Conservation (phyloP, 2,329 filamentous ascomycete species). For the Neurospora crassa region DNA sequence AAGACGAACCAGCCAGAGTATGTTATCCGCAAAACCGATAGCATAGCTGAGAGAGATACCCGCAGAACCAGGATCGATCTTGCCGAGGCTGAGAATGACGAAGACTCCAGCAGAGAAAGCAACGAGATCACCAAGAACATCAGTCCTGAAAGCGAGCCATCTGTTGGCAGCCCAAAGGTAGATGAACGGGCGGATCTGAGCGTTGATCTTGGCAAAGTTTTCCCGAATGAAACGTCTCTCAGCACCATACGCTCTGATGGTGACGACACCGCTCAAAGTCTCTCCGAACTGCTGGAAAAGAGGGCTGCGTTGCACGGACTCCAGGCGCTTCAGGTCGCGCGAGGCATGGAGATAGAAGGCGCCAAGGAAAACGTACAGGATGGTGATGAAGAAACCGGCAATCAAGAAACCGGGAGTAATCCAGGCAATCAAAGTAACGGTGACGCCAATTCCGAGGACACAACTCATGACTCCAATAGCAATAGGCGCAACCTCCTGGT, state of each 20-base stretch:
- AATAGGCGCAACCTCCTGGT: slow-evolving; percentile 90
- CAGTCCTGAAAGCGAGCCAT: slow-evolving; percentile 90
- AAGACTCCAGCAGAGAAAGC: slow-evolving; percentile 91
- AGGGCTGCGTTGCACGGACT: slow-evolving; percentile 88
- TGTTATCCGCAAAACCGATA: slow-evolving; percentile 92
- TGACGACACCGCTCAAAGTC: slow-evolving; percentile 88
- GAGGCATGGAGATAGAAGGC: slow-evolving; percentile 85
- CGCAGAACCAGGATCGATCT: slow-evolving; percentile 80
- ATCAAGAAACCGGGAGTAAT: slow-evolving; percentile 90
- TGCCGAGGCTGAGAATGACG: slow-evolving; percentile 72
- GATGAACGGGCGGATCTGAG: slow-evolving; percentile 86
- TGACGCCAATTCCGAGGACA: slow-evolving; percentile 63
- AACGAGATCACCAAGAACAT: slow-evolving; percentile 81
- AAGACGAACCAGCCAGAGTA: slow-evolving; percentile 89
- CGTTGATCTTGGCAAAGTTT: slow-evolving; percentile 80
- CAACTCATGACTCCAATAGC: slow-evolving; percentile 69
- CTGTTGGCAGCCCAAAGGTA: slow-evolving; percentile 94
- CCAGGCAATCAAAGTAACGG: slow-evolving; percentile 73
- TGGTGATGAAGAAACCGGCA: slow-evolving; percentile 74
- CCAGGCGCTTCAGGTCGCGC: slow-evolving; percentile 88
- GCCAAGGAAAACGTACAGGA: slow-evolving; percentile 74
- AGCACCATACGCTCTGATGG: slow-evolving; percentile 92
- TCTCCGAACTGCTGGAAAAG: slow-evolving; percentile 98
- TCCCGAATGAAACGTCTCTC: slow-evolving; percentile 89
- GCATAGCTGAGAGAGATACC: slow-evolving; percentile 93